Base-by-base conservation (phyloP, 352 stramenopile species). In the Vaucheria bursata region DNA sequence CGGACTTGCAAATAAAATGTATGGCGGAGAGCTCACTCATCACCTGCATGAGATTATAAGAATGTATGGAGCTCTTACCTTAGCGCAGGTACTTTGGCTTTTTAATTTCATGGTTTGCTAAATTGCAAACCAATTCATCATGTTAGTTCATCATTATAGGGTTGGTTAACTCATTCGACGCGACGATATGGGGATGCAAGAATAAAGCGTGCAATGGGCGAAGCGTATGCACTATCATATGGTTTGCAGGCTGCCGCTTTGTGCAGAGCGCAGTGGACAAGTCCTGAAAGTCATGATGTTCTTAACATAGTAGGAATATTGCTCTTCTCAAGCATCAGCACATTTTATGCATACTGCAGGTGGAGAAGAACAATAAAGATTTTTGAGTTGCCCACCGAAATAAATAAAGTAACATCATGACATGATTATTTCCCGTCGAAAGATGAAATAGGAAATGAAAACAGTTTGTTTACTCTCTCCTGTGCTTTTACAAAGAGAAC, bases 311-410 rank as follows among this genome's bases (percentile, higher is more conserved):
- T 36, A 5, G 74, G 74, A 18, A 78, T 71, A 5, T 0, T 70
- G 45, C 34, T 50, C 5, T 80, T 80, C 36, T 38, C 74, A n/a
- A 40, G 31, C 7, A 67, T 80, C 33, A 52, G 65, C 35, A n/a
- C 67, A 12, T 78, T 78, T 37, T 80, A 80, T 52, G 74, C 65
- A 2, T 80, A 80, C 65, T 66, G 45, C 32, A 40, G 74, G 38
- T 80, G 74, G 74, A 67, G 53, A 45, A 79, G 71, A 40, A 80
- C 74, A 39, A 80, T 80, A n/a, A 80, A 80, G 38, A 50, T 80
- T 40, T 80, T 80, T 52, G 74, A 80, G 67, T 70, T 80, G 18
- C 74, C 74, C 53, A 68, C 53, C 31, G 53, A 68, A 34, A 2
- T 2, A 2, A 34, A 7, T 34, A 68, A 68, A 7, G 7, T 2